Evolutionary conservation across 352 stramenopile species (phyloP), one percentile per base, ranked within the genome.

Genomic region (Globisporangium nodosum): DNA sequence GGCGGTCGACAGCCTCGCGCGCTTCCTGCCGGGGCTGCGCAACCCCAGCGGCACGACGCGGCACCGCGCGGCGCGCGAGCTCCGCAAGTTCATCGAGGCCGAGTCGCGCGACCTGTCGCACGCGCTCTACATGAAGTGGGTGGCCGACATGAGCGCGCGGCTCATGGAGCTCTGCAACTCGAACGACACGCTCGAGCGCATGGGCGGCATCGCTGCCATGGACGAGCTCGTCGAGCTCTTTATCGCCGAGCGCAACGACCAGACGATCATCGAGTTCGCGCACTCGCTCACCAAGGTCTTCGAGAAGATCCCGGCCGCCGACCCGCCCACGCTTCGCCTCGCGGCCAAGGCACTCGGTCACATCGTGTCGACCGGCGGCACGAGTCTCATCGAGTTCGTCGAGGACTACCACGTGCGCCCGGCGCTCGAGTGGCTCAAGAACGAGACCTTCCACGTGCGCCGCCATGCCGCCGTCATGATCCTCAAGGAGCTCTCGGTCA

Each of bases 251-350:
- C 74, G 85, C 45, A 92, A 95, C 71, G 86, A 95, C 72, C 83
- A 92, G 77, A 92, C 80, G 8, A 95, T 95, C 73, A 92, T 92
- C 51, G 86, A 94, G 67, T 93, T 94, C 63, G 86, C 86, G 11
- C 84, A 94, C 63, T 90, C 84, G 51, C 80, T 95, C 42, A 91
- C 81, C 9, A 88, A 85, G 56, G 82, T 94, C 5, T 95, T 95
- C 59, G 86, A 95, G 63, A 94, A 93, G 65, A 92, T 92, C 59
- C 81, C 82, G 21, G 78, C 68, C 49, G 81, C 79, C 5, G 86
- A 95, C 58, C 60, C 78, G 39, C 60, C 80, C 24, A 94, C 86
- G 58, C 66, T 95, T 48, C 81, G 82, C 11, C 65, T 92, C 20
- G 84, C 83, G 3, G 70, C 83, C 43, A 92, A 92, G 60, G 86